Evolutionary conservation across 2,329 filamentous ascomycete species (phyloP).

Genomic region (Lachnellula suecica): DNA sequence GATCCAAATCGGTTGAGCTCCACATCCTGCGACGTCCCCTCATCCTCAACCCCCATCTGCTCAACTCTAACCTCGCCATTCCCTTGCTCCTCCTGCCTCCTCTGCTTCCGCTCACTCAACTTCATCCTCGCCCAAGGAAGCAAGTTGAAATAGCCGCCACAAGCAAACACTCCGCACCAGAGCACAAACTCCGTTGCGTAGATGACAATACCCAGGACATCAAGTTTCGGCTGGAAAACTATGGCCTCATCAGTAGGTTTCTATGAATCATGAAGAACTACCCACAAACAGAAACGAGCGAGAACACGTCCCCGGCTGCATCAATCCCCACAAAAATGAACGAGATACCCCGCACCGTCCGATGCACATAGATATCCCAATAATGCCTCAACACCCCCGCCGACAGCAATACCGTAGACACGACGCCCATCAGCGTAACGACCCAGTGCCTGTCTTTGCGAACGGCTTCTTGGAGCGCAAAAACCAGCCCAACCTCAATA

Average conservation of each 20-base stretch:
- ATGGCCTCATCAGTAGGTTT: neutral
- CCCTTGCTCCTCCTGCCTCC: slow-evolving; percentile 5
- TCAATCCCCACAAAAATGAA: slow-evolving; percentile 72
- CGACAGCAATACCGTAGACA: slow-evolving; percentile 62
- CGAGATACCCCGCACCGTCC: slow-evolving; percentile 68
- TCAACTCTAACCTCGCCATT: slow-evolving; percentile 5
- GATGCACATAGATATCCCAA: slow-evolving; percentile 65
- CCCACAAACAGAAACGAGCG: slow-evolving; percentile 57
- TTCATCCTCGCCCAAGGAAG: slow-evolving; percentile 52
- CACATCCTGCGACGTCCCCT: slow-evolving; percentile 29
- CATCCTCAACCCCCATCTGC: slow-evolving; percentile 5
- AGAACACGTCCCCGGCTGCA: slow-evolving; percentile 67
- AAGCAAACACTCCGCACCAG: slow-evolving; percentile 67
- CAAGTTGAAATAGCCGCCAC: slow-evolving; percentile 64
- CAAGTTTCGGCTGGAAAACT: slow-evolving; percentile 57
- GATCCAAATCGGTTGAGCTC: slow-evolving; percentile 51
- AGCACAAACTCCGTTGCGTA: slow-evolving; percentile 65
- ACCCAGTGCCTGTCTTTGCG: slow-evolving; percentile 56
- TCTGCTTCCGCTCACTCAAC: slow-evolving; percentile 24
- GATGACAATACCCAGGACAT: slow-evolving; percentile 63
- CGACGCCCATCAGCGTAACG: slow-evolving; percentile 62
- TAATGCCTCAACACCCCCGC: slow-evolving; percentile 68
- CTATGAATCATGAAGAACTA: slow-evolving; percentile 1
- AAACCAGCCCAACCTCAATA: slow-evolving; percentile 58
- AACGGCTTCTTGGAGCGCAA: slow-evolving; percentile 44